Evolutionary conservation across 2,329 filamentous ascomycete species (phyloP), one percentile per base, ranked within the genome.

Genomic region (Penicillium sp.): DNA sequence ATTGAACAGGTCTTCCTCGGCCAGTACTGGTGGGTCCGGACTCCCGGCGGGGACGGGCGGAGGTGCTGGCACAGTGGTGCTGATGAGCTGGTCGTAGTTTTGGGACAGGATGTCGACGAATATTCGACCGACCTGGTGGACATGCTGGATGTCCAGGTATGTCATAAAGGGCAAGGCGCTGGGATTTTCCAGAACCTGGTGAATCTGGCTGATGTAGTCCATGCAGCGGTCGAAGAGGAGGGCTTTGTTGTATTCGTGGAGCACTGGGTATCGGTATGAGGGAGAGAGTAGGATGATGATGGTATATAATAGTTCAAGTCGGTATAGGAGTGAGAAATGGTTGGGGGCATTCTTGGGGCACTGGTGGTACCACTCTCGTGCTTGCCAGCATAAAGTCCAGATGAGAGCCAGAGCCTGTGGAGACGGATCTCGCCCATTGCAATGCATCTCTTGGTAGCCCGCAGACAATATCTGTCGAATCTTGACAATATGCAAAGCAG

Each of bases 381-480:
- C 85, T 89, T 90, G 65, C 29, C 64, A 64, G 45, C 69, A 72
- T 18, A 71, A 61, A n/a, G 58, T 62, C 66, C 70, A 74, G n/a
- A 65, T 67, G 34, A 66, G 64, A 8, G 59, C 56, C 36, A 85
- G 79, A 1, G 88, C 79, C 45, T 91, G 83, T 14, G 81, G 75
- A 50, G 89, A 78, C n/a, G 82, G 80, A 2, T 80, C 76, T 1
- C 84, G 80, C 9, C 87, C 86, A 14, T 84, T 87, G 62, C 93
- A 89, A 64, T 93, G 93, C 2, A 96, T 80, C 18, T 86, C 82
- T 63, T 95, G 90, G 61, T 97, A 97, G 82, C 89, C 95, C 41
- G 80, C 80, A 0, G 93, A 97, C 66, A 97, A 87, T 6, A 89
- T 81, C 50, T 86, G 81, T n/a, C 92, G 86, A 8, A 97, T 81